These are phyloP conservation scores for Russula lepida DNA, from an alignment of 768 basidiomycete species.

Conservation along the genomic window DNA sequence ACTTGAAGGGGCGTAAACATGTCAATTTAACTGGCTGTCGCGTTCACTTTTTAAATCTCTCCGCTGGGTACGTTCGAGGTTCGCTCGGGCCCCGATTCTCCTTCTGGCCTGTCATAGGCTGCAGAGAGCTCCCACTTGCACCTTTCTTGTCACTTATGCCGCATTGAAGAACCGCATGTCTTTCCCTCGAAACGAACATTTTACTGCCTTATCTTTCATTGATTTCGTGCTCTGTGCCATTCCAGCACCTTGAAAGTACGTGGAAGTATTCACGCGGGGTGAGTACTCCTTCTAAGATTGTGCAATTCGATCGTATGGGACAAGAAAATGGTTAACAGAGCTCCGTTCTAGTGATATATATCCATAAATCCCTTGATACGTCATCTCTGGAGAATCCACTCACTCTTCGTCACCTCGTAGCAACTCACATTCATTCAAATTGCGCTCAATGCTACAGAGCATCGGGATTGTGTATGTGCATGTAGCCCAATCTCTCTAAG, in stretches of 20 bases:
- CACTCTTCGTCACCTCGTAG: slow-evolving; percentile 23
- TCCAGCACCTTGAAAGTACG: slow-evolving; percentile 45
- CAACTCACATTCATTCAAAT: slow-evolving; percentile 32
- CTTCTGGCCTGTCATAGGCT: not conserved
- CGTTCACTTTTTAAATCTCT: no score
- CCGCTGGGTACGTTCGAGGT: not conserved
- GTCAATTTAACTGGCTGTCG: no score
- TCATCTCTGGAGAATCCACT: not conserved
- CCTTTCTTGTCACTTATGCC: not conserved
- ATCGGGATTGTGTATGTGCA: no score
- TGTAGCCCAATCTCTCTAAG: slow-evolving; percentile 31
- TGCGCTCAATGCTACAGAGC: slow-evolving; percentile 29
- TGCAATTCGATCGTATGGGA: slow-evolving; percentile 64
- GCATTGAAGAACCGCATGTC: not conserved
- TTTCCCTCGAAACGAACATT: slow-evolving; percentile 20
- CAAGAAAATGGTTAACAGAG: slow-evolving; percentile 40
- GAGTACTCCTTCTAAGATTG: not conserved
- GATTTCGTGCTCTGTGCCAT: slow-evolving; percentile 40
- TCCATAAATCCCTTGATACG: slow-evolving; percentile 33
- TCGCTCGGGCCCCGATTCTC: not conserved
- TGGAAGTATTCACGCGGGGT: not conserved
- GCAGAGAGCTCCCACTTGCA: no score
- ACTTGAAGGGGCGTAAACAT: no score
- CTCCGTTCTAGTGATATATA: slow-evolving; percentile 46
- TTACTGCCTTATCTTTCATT: slow-evolving; percentile 35